Evolutionary conservation across 345 rosid genomes (phyloP).

Genomic region (Syzygium aromaticum): DNA sequence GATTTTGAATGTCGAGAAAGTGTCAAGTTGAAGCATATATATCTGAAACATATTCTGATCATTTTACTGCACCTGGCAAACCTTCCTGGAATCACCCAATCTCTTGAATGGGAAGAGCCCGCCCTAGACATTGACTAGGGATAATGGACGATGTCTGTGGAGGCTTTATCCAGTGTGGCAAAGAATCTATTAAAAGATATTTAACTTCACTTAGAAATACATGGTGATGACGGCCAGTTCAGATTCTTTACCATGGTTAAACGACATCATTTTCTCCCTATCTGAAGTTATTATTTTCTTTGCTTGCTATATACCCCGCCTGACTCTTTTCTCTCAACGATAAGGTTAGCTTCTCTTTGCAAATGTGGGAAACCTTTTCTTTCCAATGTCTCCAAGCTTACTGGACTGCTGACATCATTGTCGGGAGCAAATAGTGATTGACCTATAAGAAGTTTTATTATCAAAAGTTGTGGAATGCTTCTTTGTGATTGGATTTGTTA

Average conservation of each 20-base stretch:
- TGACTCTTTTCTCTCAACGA: background rate
- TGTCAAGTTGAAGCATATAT: background rate
- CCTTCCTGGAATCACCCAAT: background rate
- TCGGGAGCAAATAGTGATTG: background rate
- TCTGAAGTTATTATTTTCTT: background rate
- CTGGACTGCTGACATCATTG: background rate
- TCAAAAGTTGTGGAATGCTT: background rate
- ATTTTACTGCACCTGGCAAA: background rate
- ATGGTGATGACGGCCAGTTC: background rate
- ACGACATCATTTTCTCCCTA: background rate
- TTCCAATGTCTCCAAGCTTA: background rate
- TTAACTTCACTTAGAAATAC: background rate
- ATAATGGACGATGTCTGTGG: background rate
- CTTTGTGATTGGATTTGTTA: background rate
- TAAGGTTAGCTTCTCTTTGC: background rate
- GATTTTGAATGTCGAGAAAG: background rate
- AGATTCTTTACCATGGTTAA: background rate
- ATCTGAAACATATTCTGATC: background rate
- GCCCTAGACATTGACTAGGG: background rate
- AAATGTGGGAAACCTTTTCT: background rate
- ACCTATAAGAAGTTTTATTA: background rate
- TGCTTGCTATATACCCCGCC: background rate
- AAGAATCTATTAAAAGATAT: background rate
- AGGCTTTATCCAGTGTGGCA: background rate
- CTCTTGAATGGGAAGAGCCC: background rate